Base-by-base conservation (phyloP, 345 rosid species). In the Jatropha curcas region DNA sequence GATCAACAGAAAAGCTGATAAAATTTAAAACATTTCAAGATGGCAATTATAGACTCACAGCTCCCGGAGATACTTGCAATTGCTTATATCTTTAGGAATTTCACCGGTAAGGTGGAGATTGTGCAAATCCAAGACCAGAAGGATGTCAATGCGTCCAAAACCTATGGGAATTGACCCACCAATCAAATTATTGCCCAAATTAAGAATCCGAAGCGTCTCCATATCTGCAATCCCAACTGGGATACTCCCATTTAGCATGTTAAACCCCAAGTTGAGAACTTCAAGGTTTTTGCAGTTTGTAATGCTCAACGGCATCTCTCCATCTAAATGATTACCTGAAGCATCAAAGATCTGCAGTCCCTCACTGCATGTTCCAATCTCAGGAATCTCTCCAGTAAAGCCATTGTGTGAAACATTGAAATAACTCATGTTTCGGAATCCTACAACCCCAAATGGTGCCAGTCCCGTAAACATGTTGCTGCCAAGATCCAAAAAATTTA, bases 81-180 rank as follows among this genome's bases (percentile, higher is more conserved):
- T 83, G 84, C 92, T 85, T 74, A 95, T 76, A 55, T 85, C 85
- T 41, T 67, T 61, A 0, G 98, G 97, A 76, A 95, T 72, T 73
- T 80, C 82, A 46, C 98, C 98, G 27, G 9, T 64, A 55, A 95
- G 94, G 30, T 81, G 76, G 76, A 92, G 93, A 84, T 86, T 87
- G 66, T 84, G 96, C 86, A 95, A 84, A 83, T 91, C 93, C 88
- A 95, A 73, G 68, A 92, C 86, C 76, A 84, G 81, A 68, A 95
- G 89, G 41, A 65, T 70, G 84, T 86, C 94, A 72, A 95, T 84
- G 68, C 81, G 77, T 74, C 96, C 93, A 67, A 91, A 68, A 39
- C 80, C 90, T 14, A 37, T 51, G 0, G 99, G 94, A 57, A 95
- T 83, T 12, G 81, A 81, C 19, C 98, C 99, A 25, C 77, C 68